phyloP scores from a whole-genome alignment of 257 asterid species.

The Solanum pimpinellifolium region DNA sequence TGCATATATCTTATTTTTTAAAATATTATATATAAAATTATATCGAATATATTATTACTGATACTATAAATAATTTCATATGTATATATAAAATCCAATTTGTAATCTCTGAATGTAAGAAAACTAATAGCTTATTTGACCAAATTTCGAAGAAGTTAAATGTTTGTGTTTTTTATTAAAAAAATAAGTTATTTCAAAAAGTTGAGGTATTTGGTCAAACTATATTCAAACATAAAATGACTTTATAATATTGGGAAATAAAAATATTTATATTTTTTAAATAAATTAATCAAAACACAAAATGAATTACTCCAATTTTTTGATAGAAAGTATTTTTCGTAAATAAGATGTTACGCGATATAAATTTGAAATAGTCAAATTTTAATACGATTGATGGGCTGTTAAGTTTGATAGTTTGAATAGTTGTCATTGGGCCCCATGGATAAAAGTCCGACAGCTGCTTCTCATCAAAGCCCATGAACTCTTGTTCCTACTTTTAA shows the following conservation, averaged over 20 bases:
- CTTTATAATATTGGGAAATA: background rate
- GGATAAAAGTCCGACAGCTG: background rate
- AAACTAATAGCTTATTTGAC: background rate
- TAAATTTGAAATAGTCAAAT: rapidly evolving
- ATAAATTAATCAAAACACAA: background rate
- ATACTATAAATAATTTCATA: background rate
- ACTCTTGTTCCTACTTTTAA: background rate
- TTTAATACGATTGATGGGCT: background rate
- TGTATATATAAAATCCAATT: background rate
- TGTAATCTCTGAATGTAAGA: background rate
- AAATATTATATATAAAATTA: background rate
- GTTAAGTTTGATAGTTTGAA: background rate
- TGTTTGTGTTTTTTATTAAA: no score
- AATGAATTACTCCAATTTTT: background rate
- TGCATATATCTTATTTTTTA: no score
- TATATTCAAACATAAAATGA: background rate
- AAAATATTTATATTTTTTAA: background rate
- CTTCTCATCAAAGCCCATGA: background rate
- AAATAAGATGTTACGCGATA: rapidly evolving
- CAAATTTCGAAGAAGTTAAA: background rate
- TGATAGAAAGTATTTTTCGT: no score
- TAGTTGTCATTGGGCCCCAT: background rate
- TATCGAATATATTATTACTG: background rate
- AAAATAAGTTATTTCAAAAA: no score
- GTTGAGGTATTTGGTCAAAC: background rate